Evolutionary conservation across 2,329 filamentous ascomycete species (phyloP), one percentile per base, ranked within the genome.

Genomic region (Aspergillus fischeri): DNA sequence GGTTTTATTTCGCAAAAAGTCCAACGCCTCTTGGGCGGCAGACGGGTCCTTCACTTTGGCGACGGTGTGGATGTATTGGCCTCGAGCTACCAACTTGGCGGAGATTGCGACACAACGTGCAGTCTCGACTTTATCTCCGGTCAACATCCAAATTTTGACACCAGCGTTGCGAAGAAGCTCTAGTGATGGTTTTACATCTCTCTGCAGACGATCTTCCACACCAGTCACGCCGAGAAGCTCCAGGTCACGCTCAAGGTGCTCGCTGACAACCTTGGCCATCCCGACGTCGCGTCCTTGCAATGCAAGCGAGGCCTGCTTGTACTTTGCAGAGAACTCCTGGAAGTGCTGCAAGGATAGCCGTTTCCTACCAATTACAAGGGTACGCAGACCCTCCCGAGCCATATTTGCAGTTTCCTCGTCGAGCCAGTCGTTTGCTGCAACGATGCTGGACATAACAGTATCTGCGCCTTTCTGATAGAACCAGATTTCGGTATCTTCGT

Each of bases 121-220:
- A 14, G 94, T 99, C 76, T 99, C 94, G 2, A 99, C 91, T 76
- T 99, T 99, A 80, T 99, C 94, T 49, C 94, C 94, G 0, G 94
- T 99, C 71, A 99, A 81, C 94, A 99, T 99, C 94, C 94, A 99
- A 52, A 99, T 97, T 75, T 97, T 97, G 77, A 99, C 94, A 27
- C 94, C 94, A 0, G 94, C 94, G 67, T 99, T 99, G 63, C 94
- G 90, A 53, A 99, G 83, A 4, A 99, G 84, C 74, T 99, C 95
- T 5, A 99, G 81, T 0, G 92, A 96, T 1, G 93, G 90, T 73
- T 97, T 99, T 69, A 99, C 94, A 68, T 97, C 92, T 61, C 87
- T 88, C 72, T 99, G 94, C 11, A 99, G 83, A 71, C 96, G 96
- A 75, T 99, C 94, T 74, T 99, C 95, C 0, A 99, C 94, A 62